A percentile compares a stretch with the other conserved stretches of the same genome.
phyloP scores from a whole-genome alignment of 495 filamentous ascomycete genomes.

The Aspergillus funiculosus region DNA sequence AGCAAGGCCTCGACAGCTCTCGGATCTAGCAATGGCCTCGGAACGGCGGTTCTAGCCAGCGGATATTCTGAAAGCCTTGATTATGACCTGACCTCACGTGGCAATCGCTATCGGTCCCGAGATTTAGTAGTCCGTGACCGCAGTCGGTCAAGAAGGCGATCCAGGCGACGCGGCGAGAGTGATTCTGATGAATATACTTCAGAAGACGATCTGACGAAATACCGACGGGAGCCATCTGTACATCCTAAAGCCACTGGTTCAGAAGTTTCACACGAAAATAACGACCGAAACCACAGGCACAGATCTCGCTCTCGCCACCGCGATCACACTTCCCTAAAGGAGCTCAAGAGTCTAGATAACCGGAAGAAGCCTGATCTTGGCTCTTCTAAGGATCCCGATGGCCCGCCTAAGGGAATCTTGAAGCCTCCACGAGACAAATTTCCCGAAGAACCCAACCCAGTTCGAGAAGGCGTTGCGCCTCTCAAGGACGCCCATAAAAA shows the following conservation, averaged over 20 bases:
- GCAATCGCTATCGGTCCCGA: slow-evolving; percentile 14
- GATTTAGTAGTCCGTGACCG: slow-evolving; percentile 11
- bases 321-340: slow-evolving; percentile 13
- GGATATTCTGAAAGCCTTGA: slow-evolving; percentile 37
- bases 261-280: slow-evolving; percentile 16
- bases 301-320: slow-evolving; percentile 27
- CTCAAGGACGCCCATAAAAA: slow-evolving; percentile 72
- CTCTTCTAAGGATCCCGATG: slow-evolving; percentile 31
- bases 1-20: slow-evolving; percentile 20
- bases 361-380: slow-evolving; percentile 27
- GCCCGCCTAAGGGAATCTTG: slow-evolving; percentile 61
- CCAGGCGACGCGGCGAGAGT: slow-evolving; percentile 25
- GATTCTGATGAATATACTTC: slow-evolving; percentile 32
- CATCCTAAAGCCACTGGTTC: slow-evolving; percentile 18
- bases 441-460: slow-evolving; percentile 68
- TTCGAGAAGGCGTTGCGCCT: slow-evolving; percentile 84
- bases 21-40: slow-evolving; percentile 28
- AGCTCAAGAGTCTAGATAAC: slow-evolving; percentile 17
- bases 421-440: slow-evolving; percentile 69
- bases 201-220: slow-evolving; percentile 37
- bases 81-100: slow-evolving; percentile 24
- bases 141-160: slow-evolving; percentile 29
- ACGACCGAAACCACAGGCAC: slow-evolving; percentile 12
- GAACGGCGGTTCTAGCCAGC: slow-evolving; percentile 37
- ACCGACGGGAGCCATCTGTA: slow-evolving; percentile 28